Conservation (phyloP, 2,329 filamentous ascomycete species). For the Stenocarpella maydis region DNA sequence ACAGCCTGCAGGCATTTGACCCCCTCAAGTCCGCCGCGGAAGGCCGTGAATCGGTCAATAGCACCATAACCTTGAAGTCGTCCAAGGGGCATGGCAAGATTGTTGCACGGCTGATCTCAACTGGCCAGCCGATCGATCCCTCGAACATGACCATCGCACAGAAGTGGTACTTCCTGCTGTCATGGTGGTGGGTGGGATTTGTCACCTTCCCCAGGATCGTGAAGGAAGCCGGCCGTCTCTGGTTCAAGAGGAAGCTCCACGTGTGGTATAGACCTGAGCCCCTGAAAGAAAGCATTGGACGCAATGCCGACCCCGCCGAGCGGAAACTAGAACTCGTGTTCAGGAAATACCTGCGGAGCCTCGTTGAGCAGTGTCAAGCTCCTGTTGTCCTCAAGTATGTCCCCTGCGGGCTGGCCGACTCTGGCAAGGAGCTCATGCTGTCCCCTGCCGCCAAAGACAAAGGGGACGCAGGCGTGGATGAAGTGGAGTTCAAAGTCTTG, state of each 20-base stretch:
- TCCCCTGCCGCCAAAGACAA: constrained; percentile 42
- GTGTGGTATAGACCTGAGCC: constrained; percentile 74
- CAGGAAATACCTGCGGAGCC: constrained; percentile 54
- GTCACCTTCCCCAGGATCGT: constrained; percentile 72
- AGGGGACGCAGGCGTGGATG: constrained; percentile 40
- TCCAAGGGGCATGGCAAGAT: constrained; percentile 69
- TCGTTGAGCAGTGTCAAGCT: constrained; percentile 56
- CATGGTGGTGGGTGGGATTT: constrained; percentile 75
- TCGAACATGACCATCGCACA: constrained; percentile 50
- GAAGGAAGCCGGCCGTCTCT: constrained; percentile 65
- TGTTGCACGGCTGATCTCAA: constrained; percentile 66
- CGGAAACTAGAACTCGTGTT: constrained; percentile 55
- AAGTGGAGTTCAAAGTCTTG: constrained; percentile 65
- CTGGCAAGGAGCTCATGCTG: constrained; percentile 48
- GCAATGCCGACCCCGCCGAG: constrained; percentile 61
- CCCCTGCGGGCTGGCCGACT: constrained; percentile 55
- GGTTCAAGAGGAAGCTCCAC: constrained; percentile 63
- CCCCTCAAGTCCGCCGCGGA: constrained; percentile 52
- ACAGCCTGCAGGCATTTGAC: constrained; percentile 59
- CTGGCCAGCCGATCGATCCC: constrained; percentile 59
- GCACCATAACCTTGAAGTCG: constrained; percentile 67
- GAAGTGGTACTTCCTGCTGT: constrained; percentile 56
- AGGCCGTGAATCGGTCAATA: constrained; percentile 57
- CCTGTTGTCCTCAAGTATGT: constrained; percentile 62
- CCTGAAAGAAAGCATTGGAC: constrained; percentile 60